These are phyloP conservation scores for Talaromyces thailandensis DNA, from an alignment of 495 filamentous ascomycete species.

Conservation along the genomic window DNA sequence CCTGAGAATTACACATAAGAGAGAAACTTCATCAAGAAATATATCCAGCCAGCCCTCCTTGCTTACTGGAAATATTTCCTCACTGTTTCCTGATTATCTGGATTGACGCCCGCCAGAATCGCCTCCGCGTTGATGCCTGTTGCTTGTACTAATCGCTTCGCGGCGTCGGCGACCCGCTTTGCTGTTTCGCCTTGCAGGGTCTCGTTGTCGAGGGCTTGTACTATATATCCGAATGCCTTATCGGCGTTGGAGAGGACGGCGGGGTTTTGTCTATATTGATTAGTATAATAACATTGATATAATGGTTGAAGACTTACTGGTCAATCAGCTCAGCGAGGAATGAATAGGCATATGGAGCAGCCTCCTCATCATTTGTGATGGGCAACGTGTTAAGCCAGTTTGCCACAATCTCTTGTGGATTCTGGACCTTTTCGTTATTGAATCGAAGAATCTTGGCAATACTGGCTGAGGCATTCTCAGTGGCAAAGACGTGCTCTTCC, in stretches of 20 bases:
- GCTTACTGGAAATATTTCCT: conserved; percentile 55
- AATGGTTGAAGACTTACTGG: conserved; percentile 59
- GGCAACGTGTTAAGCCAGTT: conserved; percentile 88
- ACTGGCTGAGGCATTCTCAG: conserved; percentile 92
- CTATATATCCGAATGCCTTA: conserved; percentile 74
- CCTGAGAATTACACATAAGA: conserved; percentile 1
- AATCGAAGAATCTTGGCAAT: conserved; percentile 95
- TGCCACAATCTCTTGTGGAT: conserved; percentile 59
- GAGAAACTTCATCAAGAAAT: neutral
- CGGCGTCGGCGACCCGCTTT: conserved; percentile 58
- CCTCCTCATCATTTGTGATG: conserved; percentile 92
- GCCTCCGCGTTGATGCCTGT: conserved; percentile 63
- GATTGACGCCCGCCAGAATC: conserved; percentile 58
- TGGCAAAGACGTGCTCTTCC: conserved; percentile 95
- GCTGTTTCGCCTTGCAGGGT: conserved; percentile 79
- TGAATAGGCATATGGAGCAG: conserved; percentile 90
- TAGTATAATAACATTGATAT: neutral
- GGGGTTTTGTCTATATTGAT: conserved; percentile 67
- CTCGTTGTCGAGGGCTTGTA: conserved; percentile 80
- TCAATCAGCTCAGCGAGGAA: conserved; percentile 89
- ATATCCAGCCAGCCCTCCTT: neutral
- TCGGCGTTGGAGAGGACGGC: conserved; percentile 64
- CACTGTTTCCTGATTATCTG: conserved; percentile 69
- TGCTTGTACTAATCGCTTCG: conserved; percentile 60
- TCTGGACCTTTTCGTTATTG: conserved; percentile 64